A percentile compares a stretch with the other conserved stretches of the same genome.
These are phyloP conservation scores for Candida fluviatilis DNA, from an alignment of 805 yeast genomes.

Conservation along the genomic window DNA sequence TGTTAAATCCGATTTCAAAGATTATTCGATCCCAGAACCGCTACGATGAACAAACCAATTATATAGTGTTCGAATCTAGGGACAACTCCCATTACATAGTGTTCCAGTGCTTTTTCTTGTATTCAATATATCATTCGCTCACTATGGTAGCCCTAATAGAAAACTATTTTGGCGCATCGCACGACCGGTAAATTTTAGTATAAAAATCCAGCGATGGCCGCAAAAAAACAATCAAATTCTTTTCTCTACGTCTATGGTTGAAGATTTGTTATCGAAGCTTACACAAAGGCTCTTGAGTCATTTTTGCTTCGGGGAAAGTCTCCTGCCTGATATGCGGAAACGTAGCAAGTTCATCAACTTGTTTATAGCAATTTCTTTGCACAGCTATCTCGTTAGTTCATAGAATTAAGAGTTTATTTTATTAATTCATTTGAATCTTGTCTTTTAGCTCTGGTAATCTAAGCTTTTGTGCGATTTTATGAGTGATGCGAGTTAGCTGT, in stretches of 20 bases:
- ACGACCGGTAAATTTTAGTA: not conserved
- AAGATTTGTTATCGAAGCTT: constrained; percentile 80
- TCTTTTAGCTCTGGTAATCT: constrained; percentile 16
- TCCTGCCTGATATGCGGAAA: constrained; percentile 79
- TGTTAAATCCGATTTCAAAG: no score
- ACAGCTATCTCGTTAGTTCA: not conserved
- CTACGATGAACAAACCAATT: no score
- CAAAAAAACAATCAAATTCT: constrained; percentile 1
- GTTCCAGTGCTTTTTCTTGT: not conserved
- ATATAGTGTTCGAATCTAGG: no score
- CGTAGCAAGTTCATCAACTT: constrained; percentile 33
- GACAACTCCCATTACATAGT: not conserved
- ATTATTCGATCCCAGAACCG: no score
- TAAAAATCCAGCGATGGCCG: not conserved
- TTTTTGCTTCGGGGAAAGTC: constrained; percentile 81
- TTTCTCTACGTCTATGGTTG: constrained; percentile 54
- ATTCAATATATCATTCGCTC: not conserved
- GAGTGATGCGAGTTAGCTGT: not conserved
- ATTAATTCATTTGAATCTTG: constrained; percentile 19
- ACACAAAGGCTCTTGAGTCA: constrained; percentile 42
- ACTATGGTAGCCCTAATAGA: not conserved
- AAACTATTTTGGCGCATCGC: not conserved
- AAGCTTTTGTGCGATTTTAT: not conserved
- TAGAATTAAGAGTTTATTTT: not conserved
- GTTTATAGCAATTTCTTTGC: constrained; percentile 7